A percentile compares a stretch with the other conserved stretches of the same genome.
Evolutionary conservation across 1,139 yeast genomes (phyloP).

Genomic region (Protomyces gravidus): DNA sequence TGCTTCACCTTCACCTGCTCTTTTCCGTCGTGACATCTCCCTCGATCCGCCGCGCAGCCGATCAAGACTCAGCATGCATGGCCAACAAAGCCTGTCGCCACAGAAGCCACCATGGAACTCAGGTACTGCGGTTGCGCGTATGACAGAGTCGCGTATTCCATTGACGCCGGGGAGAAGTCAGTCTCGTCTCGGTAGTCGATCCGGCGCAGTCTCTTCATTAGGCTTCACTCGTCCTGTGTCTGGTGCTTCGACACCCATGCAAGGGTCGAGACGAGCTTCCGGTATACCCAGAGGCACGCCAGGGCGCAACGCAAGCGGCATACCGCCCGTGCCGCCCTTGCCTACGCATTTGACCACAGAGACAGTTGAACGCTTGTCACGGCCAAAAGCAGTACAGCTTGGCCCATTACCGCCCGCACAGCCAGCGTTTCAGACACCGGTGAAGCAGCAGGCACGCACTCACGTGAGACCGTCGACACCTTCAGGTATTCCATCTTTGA

Average conservation of each 20-base stretch:
- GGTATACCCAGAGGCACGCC: not conserved
- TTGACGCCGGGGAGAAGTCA: not conserved
- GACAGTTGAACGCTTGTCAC: conserved; percentile 14
- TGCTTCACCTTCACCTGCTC: not conserved
- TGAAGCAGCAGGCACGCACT: not conserved
- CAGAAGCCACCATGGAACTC: conserved; percentile 22
- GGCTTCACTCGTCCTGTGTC: not conserved
- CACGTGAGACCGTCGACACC: conserved; percentile 1
- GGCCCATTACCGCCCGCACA: not conserved
- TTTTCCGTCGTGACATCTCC: conserved; percentile 16
- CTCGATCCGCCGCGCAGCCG: conserved; percentile 25
- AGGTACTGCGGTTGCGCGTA: conserved; percentile 6
- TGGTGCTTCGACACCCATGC: not conserved
- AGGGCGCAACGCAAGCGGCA: not conserved
- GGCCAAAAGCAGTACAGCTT: conserved; percentile 3
- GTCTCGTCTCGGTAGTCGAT: not conserved
- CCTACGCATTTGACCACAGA: conserved; percentile 6
- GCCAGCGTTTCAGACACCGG: conserved; percentile 7
- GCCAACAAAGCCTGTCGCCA: not conserved
- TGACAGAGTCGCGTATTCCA: not conserved
- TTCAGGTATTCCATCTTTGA: conserved; percentile 4
- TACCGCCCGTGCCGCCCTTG: conserved; percentile 6
- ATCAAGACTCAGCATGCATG: conserved; percentile 6
- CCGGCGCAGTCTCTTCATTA: not conserved
- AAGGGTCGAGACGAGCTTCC: not conserved